These are phyloP conservation scores for Mortierella claussenii DNA, from an alignment of 192 early-diverging fungal species.

Conservation along the genomic window DNA sequence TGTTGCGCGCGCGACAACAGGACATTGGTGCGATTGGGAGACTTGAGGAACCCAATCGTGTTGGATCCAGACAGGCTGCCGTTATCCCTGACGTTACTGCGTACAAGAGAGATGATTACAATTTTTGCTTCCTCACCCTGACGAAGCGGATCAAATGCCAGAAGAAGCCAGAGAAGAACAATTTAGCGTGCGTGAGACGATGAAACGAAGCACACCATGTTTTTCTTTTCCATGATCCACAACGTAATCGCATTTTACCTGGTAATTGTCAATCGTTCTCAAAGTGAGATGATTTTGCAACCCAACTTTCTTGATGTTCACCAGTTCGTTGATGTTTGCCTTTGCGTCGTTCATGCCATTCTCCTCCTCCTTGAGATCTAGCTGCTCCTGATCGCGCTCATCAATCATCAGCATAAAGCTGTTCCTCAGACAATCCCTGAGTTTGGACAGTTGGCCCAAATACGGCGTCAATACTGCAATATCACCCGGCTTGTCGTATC, in stretches of 20 bases:
- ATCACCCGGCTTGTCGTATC: constrained; percentile 55
- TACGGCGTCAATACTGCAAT: constrained; percentile 69
- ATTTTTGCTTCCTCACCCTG: constrained; percentile 58
- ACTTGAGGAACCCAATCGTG: constrained; percentile 66
- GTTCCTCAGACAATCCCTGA: constrained; percentile 43
- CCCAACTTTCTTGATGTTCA: constrained; percentile 16
- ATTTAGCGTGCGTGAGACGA: too few relatives aligned
- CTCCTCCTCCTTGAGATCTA: constrained; percentile 25
- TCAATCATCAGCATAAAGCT: constrained; percentile 49
- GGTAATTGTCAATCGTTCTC: constrained; percentile 60
- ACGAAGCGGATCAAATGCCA: not conserved
- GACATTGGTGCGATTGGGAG: constrained; percentile 66
- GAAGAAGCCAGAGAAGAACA: too few relatives aligned
- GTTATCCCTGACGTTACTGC: constrained; percentile 27
- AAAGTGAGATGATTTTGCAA: constrained; percentile 48
- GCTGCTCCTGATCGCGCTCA: constrained; percentile 48
- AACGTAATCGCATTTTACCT: too few relatives aligned
- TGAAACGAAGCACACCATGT: too few relatives aligned
- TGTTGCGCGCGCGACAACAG: constrained; percentile 66
- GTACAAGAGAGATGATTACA: constrained; percentile 57
- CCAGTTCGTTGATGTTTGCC: not conserved
- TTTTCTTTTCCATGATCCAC: too few relatives aligned
- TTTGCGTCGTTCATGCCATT: constrained; percentile 7
- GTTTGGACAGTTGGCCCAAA: constrained; percentile 60
- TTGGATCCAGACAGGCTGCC: constrained; percentile 1